Percentiles rank a stretch among this genome's conserved stretches.
Evolutionary conservation across 1,284 basidiomycete genomes (phyloP).

Genomic region (Schizophyllum commune): DNA sequence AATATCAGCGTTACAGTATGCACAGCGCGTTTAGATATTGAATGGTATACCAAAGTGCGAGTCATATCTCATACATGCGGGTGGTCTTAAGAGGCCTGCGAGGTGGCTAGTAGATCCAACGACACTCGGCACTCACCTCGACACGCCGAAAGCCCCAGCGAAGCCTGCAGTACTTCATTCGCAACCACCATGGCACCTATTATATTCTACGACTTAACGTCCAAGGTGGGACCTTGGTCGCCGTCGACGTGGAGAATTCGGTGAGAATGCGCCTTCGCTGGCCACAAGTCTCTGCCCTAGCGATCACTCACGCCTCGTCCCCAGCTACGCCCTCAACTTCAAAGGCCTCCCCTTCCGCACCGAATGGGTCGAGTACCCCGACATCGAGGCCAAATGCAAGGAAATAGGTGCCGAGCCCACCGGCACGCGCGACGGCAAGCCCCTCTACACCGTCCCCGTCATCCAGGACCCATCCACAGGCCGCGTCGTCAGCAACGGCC

Average conservation of each 20-base stretch:
- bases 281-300: too few relatives aligned
- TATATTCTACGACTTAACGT: constrained; percentile 15
- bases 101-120: too few relatives aligned
- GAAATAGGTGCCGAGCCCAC: constrained; percentile 26
- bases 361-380: constrained; percentile 31
- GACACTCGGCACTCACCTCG: too few relatives aligned
- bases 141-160: too few relatives aligned
- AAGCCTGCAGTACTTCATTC: too few relatives aligned
- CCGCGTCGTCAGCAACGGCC: constrained; percentile 25
- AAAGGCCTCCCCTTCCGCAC: constrained; percentile 34
- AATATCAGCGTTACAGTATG: too few relatives aligned
- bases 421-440: constrained; percentile 15
- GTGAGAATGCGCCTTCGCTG: not conserved
- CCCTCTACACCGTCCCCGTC: constrained; percentile 22
- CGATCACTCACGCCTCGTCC: too few relatives aligned
- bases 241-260: constrained; percentile 13
- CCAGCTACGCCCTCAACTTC: constrained; percentile 32
- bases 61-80: too few relatives aligned
- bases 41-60: too few relatives aligned
- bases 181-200: constrained; percentile 7
- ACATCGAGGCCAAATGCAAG: constrained; percentile 27
- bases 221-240: constrained; percentile 10
- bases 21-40: too few relatives aligned
- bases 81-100: too few relatives aligned
- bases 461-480: constrained; percentile 12